phyloP scores from a whole-genome alignment of 78 protist species.

The Speleostelium caveatum region DNA sequence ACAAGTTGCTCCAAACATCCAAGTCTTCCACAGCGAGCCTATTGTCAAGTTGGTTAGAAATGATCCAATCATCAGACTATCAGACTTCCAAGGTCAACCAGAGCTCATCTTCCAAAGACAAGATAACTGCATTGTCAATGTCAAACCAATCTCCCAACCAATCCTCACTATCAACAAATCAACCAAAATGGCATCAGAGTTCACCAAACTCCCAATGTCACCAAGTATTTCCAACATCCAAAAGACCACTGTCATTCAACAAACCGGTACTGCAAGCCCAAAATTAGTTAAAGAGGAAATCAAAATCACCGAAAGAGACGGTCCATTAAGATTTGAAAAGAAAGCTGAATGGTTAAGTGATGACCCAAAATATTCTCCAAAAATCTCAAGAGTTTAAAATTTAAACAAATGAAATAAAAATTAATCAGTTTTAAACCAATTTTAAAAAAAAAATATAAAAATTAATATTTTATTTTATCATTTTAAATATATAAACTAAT shows the following conservation, averaged over 20 bases:
- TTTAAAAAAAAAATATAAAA: too few species aligned
- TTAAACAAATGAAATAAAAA: too few species aligned
- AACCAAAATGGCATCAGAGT: slow-evolving; percentile 21
- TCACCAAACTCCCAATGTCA: neutral
- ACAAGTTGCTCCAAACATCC: slow-evolving; percentile 30
- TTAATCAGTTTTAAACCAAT: neutral
- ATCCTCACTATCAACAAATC: slow-evolving; percentile 4
- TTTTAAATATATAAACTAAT: too few species aligned
- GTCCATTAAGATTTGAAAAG: slow-evolving; percentile 13
- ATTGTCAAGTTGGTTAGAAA: slow-evolving; percentile 40
- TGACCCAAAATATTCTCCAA: slow-evolving; percentile 30
- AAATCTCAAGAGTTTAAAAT: neutral
- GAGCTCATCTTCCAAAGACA: slow-evolving; percentile 55
- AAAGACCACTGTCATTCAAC: neutral
- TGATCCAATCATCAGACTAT: slow-evolving; percentile 64
- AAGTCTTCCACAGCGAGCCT: slow-evolving; percentile 58
- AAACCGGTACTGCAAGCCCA: neutral
- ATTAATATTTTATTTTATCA: too few species aligned
- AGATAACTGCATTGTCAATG: slow-evolving; percentile 50
- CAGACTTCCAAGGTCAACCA: slow-evolving; percentile 57
- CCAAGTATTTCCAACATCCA: neutral
- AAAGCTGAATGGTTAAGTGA: slow-evolving; percentile 38
- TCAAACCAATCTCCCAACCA: slow-evolving; percentile 45
- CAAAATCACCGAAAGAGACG: neutral
- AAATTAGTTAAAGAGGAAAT: slow-evolving; percentile 29